These are phyloP conservation scores for Penicilliopsis zonata DNA, from an alignment of 495 filamentous ascomycete genomes.

Conservation along the genomic window DNA sequence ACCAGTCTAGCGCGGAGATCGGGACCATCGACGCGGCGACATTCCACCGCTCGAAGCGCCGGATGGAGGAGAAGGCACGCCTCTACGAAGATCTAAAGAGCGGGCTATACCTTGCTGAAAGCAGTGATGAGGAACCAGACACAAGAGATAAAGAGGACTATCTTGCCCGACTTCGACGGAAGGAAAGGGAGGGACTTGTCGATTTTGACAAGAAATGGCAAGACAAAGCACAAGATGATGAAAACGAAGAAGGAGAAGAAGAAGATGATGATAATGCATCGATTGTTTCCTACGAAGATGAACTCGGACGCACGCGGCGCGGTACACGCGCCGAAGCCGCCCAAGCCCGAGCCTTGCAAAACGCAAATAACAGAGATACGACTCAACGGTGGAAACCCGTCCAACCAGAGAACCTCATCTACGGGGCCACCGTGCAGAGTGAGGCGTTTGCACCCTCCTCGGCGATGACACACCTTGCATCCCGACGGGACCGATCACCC, in stretches of 20 bases:
- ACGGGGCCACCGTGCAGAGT: conserved; percentile 69
- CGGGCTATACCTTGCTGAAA: conserved; percentile 39
- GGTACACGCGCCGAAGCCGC: conserved; percentile 54
- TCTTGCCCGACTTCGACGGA: conserved; percentile 19
- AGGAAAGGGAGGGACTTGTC: conserved; percentile 47
- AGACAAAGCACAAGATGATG: conserved; percentile 32
- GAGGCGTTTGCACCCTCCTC: conserved; percentile 64
- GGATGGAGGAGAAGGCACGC: conserved; percentile 77
- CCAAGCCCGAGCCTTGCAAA: conserved; percentile 38
- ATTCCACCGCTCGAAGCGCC: conserved; percentile 51
- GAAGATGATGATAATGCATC: conserved; percentile 38
- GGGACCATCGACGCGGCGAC: conserved; percentile 32
- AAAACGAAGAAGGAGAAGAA: conserved; percentile 14
- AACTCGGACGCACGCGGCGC: conserved; percentile 68
- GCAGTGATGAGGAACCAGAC: conserved; percentile 25
- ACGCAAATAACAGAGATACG: conserved; percentile 27
- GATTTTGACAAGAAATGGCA: conserved; percentile 97
- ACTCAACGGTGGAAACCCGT: conserved; percentile 44
- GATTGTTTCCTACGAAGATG: conserved; percentile 72
- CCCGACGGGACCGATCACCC: conserved; percentile 56
- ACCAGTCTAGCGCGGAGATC: conserved; percentile 25
- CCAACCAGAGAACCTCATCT: conserved; percentile 61
- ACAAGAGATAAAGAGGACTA: conserved; percentile 14
- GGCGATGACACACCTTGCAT: conserved; percentile 61
- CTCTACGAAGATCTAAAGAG: conserved; percentile 77